Evolutionary conservation across 2,329 filamentous ascomycete genomes (phyloP), one percentile per base, ranked within the genome.

Genomic region (Rutstroemia sp.): DNA sequence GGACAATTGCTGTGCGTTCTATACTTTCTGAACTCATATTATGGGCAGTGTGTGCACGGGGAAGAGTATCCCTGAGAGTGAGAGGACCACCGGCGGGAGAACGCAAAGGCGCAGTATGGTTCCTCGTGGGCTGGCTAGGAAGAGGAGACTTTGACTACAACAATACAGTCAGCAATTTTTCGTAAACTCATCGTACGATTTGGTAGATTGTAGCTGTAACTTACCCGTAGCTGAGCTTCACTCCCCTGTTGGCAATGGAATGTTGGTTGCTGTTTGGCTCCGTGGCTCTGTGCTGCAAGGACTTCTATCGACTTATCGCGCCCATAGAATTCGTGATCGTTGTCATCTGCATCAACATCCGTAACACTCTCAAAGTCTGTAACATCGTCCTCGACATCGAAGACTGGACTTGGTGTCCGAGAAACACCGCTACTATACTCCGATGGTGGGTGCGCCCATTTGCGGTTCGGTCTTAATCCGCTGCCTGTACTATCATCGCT

Each of bases 371-470:
- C 42, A 12, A 45, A 45, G 19, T 45, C 42, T 19, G 42, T 49
- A 9, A 46, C 30, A n/a, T 49, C 34, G 17, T 54, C 45, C 16
- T 54, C 52, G 23, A 49, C 45, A 19, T 54, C 52, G 25, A 54
- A 54, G 3, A 34, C 52, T 16, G 45, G 52, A 42, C 52, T 54
- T n/a, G 52, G 45, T 19, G 52, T 49, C n/a, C 52, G 40, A 8
- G 52, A 44, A 21, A 49, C n/a, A 5, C 21, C 12, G 19, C 17
- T 9, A 47, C 17, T 42, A 5, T 39, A 19, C 16, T n/a, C 25
- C 10, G 38, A 42, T 25, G 17, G 10, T 8, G 45, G 34, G 12
- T 42, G n/a, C n/a, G 42, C 34, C 38, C 27, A 34, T 34, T 46
- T 8, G 40, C 6, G 19, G 4, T 17, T 30, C 21, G 5, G 42